A percentile compares a stretch with the other conserved stretches of the same genome.
Evolutionary conservation across 768 basidiomycete species (phyloP).

Genomic region (Galerina marginata): DNA sequence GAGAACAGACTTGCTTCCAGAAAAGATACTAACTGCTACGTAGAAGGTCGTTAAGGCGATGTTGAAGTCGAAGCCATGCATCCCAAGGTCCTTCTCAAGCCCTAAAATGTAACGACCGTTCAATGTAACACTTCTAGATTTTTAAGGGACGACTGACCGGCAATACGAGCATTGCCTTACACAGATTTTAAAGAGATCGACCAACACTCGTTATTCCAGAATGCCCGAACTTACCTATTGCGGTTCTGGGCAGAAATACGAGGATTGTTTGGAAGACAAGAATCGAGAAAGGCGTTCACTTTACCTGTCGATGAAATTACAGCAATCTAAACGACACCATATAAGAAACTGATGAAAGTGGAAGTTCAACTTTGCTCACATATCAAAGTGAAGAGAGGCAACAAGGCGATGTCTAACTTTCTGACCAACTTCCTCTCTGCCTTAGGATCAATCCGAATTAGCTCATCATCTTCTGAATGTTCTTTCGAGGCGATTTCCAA

Average conservation of each 20-base stretch:
- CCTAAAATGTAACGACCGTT: slow-evolving; percentile 24
- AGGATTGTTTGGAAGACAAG: neutral
- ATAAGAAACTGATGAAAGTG: neutral
- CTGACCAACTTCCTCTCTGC: slow-evolving; percentile 39
- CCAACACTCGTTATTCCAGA: neutral
- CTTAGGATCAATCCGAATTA: slow-evolving; percentile 33
- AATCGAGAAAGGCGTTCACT: neutral
- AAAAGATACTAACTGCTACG: slow-evolving; percentile 33
- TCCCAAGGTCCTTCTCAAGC: slow-evolving; percentile 46
- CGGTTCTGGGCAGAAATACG: slow-evolving; percentile 15
- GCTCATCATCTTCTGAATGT: slow-evolving; percentile 1
- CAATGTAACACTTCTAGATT: neutral
- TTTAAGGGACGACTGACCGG: slow-evolving; percentile 14
- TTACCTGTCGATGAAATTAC: slow-evolving; percentile 45
- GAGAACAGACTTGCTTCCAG: neutral
- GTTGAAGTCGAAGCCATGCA: slow-evolving; percentile 47
- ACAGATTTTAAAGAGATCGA: neutral
- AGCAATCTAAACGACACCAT: slow-evolving; percentile 30
- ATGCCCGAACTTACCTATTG: slow-evolving; percentile 22
- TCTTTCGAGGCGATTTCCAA: slow-evolving; percentile 6
- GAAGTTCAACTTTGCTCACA: slow-evolving; percentile 31
- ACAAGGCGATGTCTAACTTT: slow-evolving; percentile 39
- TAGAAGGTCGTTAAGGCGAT: slow-evolving; percentile 48
- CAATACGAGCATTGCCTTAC: slow-evolving; percentile 30
- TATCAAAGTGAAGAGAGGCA: slow-evolving; percentile 45